Evolutionary conservation across 2,329 filamentous ascomycete genomes (phyloP).

Genomic region (Zopfia rhizophila): DNA sequence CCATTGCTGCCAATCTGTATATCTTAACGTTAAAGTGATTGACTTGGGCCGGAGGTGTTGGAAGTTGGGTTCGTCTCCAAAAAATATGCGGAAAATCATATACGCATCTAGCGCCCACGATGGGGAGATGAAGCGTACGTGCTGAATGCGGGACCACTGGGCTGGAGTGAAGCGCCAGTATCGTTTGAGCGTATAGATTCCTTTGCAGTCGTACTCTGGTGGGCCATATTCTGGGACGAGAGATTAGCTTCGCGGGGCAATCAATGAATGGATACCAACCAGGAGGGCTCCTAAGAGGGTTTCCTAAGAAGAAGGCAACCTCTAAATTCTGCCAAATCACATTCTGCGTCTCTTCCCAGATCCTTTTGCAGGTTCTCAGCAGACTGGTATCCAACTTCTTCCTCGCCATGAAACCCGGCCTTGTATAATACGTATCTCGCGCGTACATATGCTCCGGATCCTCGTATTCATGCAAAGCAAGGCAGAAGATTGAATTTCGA

Average conservation of each 20-base stretch:
- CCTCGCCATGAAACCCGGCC: slow-evolving; percentile 35
- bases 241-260: too few species aligned
- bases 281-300: too few species aligned
- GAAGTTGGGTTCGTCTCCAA: too few species aligned
- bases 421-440: slow-evolving; percentile 20
- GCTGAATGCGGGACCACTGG: too few species aligned
- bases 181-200: too few species aligned
- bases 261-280: too few species aligned
- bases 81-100: too few species aligned
- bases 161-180: too few species aligned
- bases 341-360: slow-evolving; percentile 45
- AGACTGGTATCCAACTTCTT: slow-evolving; percentile 37
- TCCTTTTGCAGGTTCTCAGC: slow-evolving; percentile 46
- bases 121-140: too few species aligned
- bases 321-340: slow-evolving; percentile 32
- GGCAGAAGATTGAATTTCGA: slow-evolving; percentile 31
- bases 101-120: too few species aligned
- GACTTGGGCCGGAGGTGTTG: slow-evolving; percentile 50
- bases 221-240: too few species aligned
- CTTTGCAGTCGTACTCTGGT: too few species aligned
- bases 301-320: slow-evolving; percentile 1
- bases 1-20: slow-evolving; percentile 73
- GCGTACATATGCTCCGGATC: slow-evolving; percentile 19
- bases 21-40: slow-evolving; percentile 60
- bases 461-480: slow-evolving; percentile 28